These are phyloP conservation scores for Collybiopsis confluens DNA, from an alignment of 768 basidiomycete species.

Conservation along the genomic window DNA sequence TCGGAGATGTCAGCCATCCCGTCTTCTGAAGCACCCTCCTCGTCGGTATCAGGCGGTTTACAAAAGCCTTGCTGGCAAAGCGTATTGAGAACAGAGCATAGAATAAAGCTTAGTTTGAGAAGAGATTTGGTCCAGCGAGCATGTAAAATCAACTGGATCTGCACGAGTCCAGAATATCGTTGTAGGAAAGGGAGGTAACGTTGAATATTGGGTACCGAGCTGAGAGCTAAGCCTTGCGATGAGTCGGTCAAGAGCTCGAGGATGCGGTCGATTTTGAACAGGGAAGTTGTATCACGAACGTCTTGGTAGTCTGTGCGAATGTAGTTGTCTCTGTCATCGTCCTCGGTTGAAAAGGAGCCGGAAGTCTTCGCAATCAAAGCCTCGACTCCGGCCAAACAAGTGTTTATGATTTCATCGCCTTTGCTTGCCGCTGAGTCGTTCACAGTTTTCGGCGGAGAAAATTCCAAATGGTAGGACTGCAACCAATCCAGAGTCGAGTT, in stretches of 20 bases:
- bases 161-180: slow-evolving; percentile 52
- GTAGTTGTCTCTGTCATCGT: slow-evolving; percentile 37
- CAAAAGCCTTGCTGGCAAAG: slow-evolving; percentile 90
- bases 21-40: slow-evolving; percentile 46
- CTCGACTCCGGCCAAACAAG: slow-evolving; percentile 65
- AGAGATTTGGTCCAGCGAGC: slow-evolving; percentile 67
- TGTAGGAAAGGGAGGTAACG: slow-evolving; percentile 74
- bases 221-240: slow-evolving; percentile 32
- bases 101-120: slow-evolving; percentile 80
- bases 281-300: slow-evolving; percentile 40
- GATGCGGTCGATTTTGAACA: slow-evolving; percentile 45
- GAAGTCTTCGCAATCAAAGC: slow-evolving; percentile 42
- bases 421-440: neutral
- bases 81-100: slow-evolving; percentile 69
- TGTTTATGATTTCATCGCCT: slow-evolving; percentile 48
- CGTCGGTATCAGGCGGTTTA: slow-evolving; percentile 72
- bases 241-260: slow-evolving; percentile 34
- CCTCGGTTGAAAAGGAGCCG: slow-evolving; percentile 21
- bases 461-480: neutral
- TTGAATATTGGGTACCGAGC: slow-evolving; percentile 29
- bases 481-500: neutral
- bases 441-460: neutral
- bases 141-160: slow-evolving; percentile 52
- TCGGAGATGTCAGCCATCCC: slow-evolving; percentile 40
- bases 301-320: slow-evolving; percentile 43